Percentiles rank a stretch among this genome's conserved stretches.
Evolutionary conservation across 2,329 filamentous ascomycete genomes (phyloP).

Genomic region (Monascus ruber): DNA sequence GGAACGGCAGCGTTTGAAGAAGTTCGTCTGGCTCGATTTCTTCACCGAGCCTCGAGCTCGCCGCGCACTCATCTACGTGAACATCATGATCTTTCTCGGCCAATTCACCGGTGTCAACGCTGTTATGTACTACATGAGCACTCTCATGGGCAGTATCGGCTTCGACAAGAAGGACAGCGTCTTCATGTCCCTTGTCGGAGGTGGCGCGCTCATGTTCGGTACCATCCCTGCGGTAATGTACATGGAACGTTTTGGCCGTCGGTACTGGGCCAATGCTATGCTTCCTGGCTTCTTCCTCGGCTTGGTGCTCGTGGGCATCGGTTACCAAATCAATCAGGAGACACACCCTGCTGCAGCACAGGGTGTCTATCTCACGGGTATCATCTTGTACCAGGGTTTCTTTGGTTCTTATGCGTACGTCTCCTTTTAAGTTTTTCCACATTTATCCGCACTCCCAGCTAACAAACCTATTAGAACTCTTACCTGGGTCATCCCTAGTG

Average conservation of each 20-base stretch:
- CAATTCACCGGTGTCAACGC: conserved; percentile 62
- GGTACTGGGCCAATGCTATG: conserved; percentile 65
- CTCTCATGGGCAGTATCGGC: conserved; percentile 56
- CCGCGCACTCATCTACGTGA: conserved; percentile 55
- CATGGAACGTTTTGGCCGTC: conserved; percentile 62
- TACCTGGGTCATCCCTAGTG: conserved; percentile 56
- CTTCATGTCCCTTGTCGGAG: conserved; percentile 66
- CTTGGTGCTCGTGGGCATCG: conserved; percentile 53
- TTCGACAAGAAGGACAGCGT: conserved; percentile 52
- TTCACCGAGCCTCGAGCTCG: conserved; percentile 59
- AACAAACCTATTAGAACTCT: conserved; percentile 15
- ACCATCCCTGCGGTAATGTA: conserved; percentile 57
- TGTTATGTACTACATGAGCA: conserved; percentile 61
- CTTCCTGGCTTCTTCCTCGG: conserved; percentile 62
- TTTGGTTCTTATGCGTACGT: conserved; percentile 53
- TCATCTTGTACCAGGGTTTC: conserved; percentile 52
- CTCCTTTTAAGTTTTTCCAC: no score
- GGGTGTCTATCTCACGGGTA: conserved; percentile 53
- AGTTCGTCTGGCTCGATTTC: conserved; percentile 62
- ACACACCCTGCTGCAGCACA: conserved; percentile 39
- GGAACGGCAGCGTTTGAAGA: conserved; percentile 41
- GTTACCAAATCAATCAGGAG: conserved; percentile 45
- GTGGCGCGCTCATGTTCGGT: conserved; percentile 54
- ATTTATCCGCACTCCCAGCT: no score
- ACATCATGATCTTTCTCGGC: conserved; percentile 58